Conservation (phyloP, 192 early-diverging fungal genomes). For the Allomyces macrogynus region DNA sequence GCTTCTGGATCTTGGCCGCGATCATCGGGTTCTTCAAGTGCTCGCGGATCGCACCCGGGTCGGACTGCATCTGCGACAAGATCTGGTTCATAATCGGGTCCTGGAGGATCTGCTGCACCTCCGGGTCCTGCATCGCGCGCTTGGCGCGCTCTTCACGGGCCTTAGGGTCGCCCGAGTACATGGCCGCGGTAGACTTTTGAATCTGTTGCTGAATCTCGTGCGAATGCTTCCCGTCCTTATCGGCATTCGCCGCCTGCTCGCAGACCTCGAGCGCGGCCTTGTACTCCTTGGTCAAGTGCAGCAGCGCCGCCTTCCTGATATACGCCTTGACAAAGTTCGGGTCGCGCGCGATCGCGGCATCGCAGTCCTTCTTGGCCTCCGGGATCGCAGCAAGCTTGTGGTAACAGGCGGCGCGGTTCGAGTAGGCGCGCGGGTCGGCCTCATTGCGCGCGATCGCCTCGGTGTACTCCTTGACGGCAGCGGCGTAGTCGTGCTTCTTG, state of each 20-base stretch:
- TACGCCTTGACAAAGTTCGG: conserved; percentile 83
- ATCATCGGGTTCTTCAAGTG: conserved; percentile 90
- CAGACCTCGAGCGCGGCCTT: conserved; percentile 61
- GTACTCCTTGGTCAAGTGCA: conserved; percentile 76
- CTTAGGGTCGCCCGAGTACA: conserved; percentile 39
- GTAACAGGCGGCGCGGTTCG: conserved; percentile 92
- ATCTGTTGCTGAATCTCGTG: conserved; percentile 67
- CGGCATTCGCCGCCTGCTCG: conserved; percentile 52
- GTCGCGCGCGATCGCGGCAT: conserved; percentile 67
- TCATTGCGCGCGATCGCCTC: conserved; percentile 96
- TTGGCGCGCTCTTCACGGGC: conserved; percentile 57
- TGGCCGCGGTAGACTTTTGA: conserved; percentile 56
- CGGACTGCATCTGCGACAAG: conserved; percentile 89
- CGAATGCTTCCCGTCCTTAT: conserved; percentile 64
- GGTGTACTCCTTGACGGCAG: conserved; percentile 76
- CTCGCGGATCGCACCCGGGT: conserved; percentile 78
- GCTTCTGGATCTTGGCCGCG: conserved; percentile 81
- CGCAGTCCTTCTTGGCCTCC: conserved; percentile 90
- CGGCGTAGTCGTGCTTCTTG: conserved; percentile 68
- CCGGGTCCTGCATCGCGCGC: conserved; percentile 79
- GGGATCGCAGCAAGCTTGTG: conserved; percentile 80
- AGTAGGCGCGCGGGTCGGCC: conserved; percentile 68
- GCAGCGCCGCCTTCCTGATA: conserved; percentile 80
- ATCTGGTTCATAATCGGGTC: conserved; percentile 96
- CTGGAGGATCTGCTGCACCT: conserved; percentile 59